Base-by-base conservation (phyloP, 768 basidiomycete genomes). In the Calocybe gangraenosa region DNA sequence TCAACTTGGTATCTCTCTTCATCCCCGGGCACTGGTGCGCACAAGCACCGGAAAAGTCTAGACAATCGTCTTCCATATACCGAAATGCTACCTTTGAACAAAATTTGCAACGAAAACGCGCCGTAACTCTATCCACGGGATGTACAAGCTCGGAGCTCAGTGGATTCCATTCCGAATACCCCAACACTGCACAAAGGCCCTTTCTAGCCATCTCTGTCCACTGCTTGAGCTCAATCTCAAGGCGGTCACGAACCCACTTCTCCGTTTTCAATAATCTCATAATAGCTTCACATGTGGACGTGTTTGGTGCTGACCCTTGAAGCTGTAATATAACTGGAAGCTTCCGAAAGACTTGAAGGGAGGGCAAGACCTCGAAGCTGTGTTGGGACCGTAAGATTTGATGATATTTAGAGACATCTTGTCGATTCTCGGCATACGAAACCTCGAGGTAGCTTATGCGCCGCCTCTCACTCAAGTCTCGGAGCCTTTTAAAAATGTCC, bases 21-120 rank as follows among this genome's bases (percentile, higher is more conserved):
- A 50, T 57, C 60, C 35, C 40, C n/a, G 46, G 49, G 56, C 86
- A 89, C 18, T 69, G 61, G 52, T 88, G 86, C 32, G 61, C 64
- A 59, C 83, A 87, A 2, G 74, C 82, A 2, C 70, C 76, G 8
- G 60, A 64, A 47, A 83, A 82, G 54, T 80, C 75, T 40, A 87
- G 61, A 53, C 78, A 76, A 21, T 52, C 65, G 32, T 74, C 70
- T 18, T 60, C 62, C 23, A 54, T 59, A 50, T 71, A 67, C 31
- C 55, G 57, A 25, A 46, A 53, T 3, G 57, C 59, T 1, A 71
- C 60, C 7, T 58, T 64, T 10, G 67, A 51, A 54, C 87, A 89
- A 31, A 54, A 52, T 44, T 60, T 70, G 57, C 86, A 89, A 20
- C 63, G 58, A 61, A 84, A 87, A 18, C 78, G 63, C 0, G 82